A percentile compares a stretch with the other conserved stretches of the same genome.
Conservation (phyloP, 345 rosid species). For the Capsella bursapastoris region DNA sequence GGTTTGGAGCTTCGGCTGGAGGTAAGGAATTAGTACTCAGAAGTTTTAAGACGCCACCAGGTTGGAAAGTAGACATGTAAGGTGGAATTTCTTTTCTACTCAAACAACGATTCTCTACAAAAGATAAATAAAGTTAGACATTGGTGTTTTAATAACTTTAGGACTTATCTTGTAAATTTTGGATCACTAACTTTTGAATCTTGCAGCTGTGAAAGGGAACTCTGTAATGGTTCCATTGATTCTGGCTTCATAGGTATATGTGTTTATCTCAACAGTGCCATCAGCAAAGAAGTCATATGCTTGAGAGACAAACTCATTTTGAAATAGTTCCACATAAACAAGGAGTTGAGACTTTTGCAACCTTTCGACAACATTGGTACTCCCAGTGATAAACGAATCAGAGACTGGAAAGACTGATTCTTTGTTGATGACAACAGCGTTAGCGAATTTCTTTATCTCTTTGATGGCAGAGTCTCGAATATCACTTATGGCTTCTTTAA, state of each 20-base stretch:
- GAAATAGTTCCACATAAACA: constrained; percentile 65
- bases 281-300: constrained; percentile 84
- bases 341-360: constrained; percentile 52
- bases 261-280: constrained; percentile 68
- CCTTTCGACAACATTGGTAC: constrained; percentile 52
- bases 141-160: neutral
- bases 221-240: constrained; percentile 69
- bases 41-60: constrained; percentile 37
- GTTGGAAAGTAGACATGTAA: constrained; percentile 60
- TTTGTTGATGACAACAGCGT: constrained; percentile 59
- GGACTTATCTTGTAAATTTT: no score
- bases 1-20: constrained; percentile 63
- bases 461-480: constrained; percentile 45
- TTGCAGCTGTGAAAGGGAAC: constrained; percentile 73
- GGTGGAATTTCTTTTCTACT: constrained; percentile 14
- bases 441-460: constrained; percentile 68
- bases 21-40: constrained; percentile 20
- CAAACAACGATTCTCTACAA: constrained; percentile 69
- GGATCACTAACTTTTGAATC: constrained; percentile 69
- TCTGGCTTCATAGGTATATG: constrained; percentile 32
- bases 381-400: constrained; percentile 26
- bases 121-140: neutral
- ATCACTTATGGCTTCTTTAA: constrained; percentile 60
- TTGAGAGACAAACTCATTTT: constrained; percentile 78
- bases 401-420: constrained; percentile 49